A percentile compares a stretch with the other conserved stretches of the same genome.
Evolutionary conservation across 345 rosid genomes (phyloP).

Genomic region (Euphorbia pulcherrima): DNA sequence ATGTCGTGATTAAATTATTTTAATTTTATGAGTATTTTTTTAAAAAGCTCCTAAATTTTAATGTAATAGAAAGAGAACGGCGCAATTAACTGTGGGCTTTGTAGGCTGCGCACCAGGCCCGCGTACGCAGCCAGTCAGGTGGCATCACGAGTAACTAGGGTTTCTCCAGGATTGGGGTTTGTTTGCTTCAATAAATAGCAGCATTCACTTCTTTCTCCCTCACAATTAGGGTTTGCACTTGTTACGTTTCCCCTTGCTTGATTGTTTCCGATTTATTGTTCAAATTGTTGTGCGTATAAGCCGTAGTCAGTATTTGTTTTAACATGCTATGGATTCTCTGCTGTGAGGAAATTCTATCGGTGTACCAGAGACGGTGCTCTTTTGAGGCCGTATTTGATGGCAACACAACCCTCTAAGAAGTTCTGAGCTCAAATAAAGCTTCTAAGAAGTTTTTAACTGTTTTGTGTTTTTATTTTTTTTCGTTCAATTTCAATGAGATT

Average conservation of each 20-base stretch:
- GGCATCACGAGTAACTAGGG: conserved; percentile 17
- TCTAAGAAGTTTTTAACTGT: too few relatives aligned
- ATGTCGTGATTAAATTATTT: too few relatives aligned
- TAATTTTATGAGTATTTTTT: too few relatives aligned
- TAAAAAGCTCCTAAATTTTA: too few relatives aligned
- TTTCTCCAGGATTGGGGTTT: not conserved
- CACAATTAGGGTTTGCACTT: rapidly evolving
- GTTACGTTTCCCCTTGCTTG: not conserved
- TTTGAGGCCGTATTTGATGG: conserved; percentile 30
- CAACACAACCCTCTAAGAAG: conserved; percentile 61
- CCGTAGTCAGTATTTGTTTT: too few relatives aligned
- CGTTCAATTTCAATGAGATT: not conserved
- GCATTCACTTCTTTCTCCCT: not conserved
- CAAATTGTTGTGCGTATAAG: too few relatives aligned
- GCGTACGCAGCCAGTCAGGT: too few relatives aligned
- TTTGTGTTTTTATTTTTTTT: not conserved
- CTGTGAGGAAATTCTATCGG: conserved; percentile 32
- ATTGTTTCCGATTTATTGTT: not conserved
- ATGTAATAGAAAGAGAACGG: too few relatives aligned
- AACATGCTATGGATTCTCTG: not conserved
- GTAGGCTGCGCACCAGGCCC: too few relatives aligned
- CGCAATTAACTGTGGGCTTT: too few relatives aligned
- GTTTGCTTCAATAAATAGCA: conserved; percentile 4
- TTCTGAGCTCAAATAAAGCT: conserved; percentile 42
- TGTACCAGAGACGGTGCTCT: conserved; percentile 37